A percentile compares a stretch with the other conserved stretches of the same genome.
These are phyloP conservation scores for Cercospora zeae-maydis DNA, from an alignment of 2,329 filamentous ascomycete species.

Conservation along the genomic window DNA sequence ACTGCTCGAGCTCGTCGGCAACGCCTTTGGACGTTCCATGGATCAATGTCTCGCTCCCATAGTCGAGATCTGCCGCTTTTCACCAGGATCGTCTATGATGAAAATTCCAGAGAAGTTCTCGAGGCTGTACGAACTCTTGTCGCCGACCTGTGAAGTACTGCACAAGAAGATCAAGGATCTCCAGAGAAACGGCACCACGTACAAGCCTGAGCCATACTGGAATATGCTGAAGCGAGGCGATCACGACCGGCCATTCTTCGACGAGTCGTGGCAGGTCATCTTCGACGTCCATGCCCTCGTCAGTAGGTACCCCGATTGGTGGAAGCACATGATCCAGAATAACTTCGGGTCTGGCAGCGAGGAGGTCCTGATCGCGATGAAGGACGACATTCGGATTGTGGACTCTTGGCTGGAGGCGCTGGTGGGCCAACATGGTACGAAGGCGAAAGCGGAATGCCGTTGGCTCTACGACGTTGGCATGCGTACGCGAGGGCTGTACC, in stretches of 20 bases:
- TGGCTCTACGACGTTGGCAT: background rate
- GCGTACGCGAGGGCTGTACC: no score
- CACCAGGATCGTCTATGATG: background rate
- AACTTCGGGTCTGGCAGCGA: background rate
- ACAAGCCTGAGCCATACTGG: background rate
- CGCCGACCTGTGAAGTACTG: background rate
- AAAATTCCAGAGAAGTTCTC: background rate
- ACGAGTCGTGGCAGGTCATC: background rate
- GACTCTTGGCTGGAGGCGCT: background rate
- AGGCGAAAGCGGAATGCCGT: background rate
- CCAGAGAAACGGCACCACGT: background rate
- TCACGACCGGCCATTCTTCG: background rate
- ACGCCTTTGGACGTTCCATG: background rate
- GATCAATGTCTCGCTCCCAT: background rate
- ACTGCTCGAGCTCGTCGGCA: background rate
- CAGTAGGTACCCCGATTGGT: fast-evolving
- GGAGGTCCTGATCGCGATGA: background rate
- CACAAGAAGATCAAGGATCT: background rate
- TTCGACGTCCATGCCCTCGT: background rate
- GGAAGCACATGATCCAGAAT: background rate
- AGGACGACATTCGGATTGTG: background rate
- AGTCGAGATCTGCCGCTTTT: background rate
- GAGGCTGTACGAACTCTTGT: background rate
- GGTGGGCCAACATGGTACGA: background rate
- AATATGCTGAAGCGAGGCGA: background rate